Evolutionary conservation across 192 early-diverging fungal genomes (phyloP).

Genomic region (Powellomyces hirtus): DNA sequence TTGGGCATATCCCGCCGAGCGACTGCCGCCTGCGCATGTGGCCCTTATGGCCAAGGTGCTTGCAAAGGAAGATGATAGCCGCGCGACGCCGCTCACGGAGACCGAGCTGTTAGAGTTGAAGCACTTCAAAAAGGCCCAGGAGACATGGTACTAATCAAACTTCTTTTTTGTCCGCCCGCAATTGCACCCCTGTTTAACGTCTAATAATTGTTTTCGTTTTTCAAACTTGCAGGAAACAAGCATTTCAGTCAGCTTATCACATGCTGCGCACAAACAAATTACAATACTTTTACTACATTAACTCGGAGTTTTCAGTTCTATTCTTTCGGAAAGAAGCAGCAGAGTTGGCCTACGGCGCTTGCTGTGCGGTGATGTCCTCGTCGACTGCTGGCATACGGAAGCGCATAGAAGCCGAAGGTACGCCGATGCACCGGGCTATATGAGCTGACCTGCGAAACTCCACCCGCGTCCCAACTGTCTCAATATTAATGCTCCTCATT

Average conservation of each 20-base stretch:
- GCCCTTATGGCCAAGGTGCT: constrained; percentile 15
- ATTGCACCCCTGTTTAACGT: not conserved
- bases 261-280: not conserved
- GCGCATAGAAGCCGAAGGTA: constrained; percentile 17
- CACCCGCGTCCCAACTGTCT: too few relatives aligned
- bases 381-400: constrained; percentile 15
- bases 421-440: not conserved
- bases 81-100: not conserved
- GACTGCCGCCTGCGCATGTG: constrained; percentile 13
- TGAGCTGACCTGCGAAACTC: too few relatives aligned
- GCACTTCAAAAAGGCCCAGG: constrained; percentile 4
- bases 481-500: not conserved
- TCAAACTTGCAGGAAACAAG: constrained; percentile 10
- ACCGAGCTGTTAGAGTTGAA: constrained; percentile 8
- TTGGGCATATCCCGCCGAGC: constrained; percentile 17
- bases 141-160: constrained; percentile 11
- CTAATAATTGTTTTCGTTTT: not conserved
- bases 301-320: constrained; percentile 24
- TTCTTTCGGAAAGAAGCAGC: not conserved
- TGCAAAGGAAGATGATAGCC: constrained; percentile 6
- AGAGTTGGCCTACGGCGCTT: not conserved
- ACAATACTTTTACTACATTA: constrained; percentile 27
- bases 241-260: constrained; percentile 16
- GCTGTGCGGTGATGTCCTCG: constrained; percentile 15
- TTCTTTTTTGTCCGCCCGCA: not conserved